These are phyloP conservation scores for Proliferodiscus dingleyae DNA, from an alignment of 2,329 filamentous ascomycete species.

Conservation along the genomic window DNA sequence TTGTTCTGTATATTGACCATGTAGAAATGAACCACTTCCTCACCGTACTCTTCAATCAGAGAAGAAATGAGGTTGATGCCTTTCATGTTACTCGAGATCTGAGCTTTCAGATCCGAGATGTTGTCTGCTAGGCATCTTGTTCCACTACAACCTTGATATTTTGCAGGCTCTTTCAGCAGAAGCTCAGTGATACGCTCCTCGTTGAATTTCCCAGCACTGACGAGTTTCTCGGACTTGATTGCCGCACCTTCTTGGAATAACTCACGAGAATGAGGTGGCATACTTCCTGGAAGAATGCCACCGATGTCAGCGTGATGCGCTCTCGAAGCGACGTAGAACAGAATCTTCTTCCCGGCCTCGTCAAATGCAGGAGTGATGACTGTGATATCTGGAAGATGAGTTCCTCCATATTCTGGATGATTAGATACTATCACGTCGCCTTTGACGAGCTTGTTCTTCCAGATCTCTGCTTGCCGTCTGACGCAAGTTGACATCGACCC, in stretches of 20 bases:
- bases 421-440: slow-evolving; percentile 82
- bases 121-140: slow-evolving; percentile 79
- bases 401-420: slow-evolving; percentile 79
- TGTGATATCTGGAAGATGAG: slow-evolving; percentile 79
- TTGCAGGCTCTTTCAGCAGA: slow-evolving; percentile 67
- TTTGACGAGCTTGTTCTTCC: slow-evolving; percentile 70
- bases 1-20: slow-evolving; percentile 81
- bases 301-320: slow-evolving; percentile 84
- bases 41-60: slow-evolving; percentile 72
- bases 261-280: slow-evolving; percentile 70
- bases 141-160: slow-evolving; percentile 70
- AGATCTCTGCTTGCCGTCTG: slow-evolving; percentile 71
- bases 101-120: slow-evolving; percentile 79
- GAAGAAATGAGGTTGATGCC: slow-evolving; percentile 73
- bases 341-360: slow-evolving; percentile 44
- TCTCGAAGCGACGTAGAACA: slow-evolving; percentile 27
- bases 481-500: slow-evolving; percentile 85
- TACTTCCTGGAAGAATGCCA: slow-evolving; percentile 74
- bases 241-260: slow-evolving; percentile 61
- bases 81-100: slow-evolving; percentile 82
- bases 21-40: slow-evolving; percentile 74
- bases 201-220: slow-evolving; percentile 72
- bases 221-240: slow-evolving; percentile 64
- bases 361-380: slow-evolving; percentile 76
- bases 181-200: slow-evolving; percentile 70